Base-by-base conservation (phyloP, 2,329 filamentous ascomycete genomes). In the Akanthomyces uredinophilus region DNA sequence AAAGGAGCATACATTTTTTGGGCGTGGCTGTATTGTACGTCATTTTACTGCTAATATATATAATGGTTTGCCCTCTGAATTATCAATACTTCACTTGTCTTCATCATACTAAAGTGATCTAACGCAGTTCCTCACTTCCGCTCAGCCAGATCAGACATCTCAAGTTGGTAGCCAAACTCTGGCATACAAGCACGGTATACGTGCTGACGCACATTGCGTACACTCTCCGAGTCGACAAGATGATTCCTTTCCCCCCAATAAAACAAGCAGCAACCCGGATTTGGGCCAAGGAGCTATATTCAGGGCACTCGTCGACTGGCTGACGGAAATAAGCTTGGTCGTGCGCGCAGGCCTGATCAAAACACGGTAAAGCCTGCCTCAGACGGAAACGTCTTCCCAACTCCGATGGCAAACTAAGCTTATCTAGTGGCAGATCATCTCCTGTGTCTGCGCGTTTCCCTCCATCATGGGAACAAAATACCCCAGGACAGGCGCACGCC, bases 371-470 rank as follows among this genome's bases (percentile, higher is more conserved):
- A 44, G 18, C 6, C 16, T 55, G 37, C 39, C 52, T 16, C 52
- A 44, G 39, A 55, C 39, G 39, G 52, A 8, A 55, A 55, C 14
- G 22, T 32, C 22, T 10, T 16, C 37, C 52, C 52, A 55, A 55
- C 22, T 32, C 52, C 52, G 52, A 55, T 55, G 37, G 11, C 37
- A 29, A 55, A 32, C 52, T 55, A 55, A 55, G 37, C 39, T 55
- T 55, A 55, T n/a, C 43, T 44, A n/a, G 52, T 55, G 39, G 16
- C 52, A 41, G 52, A 43, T 55, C 22, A 14, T 6, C 52, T 43
- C 37, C 11, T 35, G 7, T 55, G 37, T 55, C 14, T 54, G 52
- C 39, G 52, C 22, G 39, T 43, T 11, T 8, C 39, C 52, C 7
- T 16, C 20, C 16, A 55, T 55, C 52, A 55, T 43, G 39, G 27